Percentiles rank a stretch among this genome's conserved stretches.
phyloP scores from a whole-genome alignment of 23 red algal species.

The Gracilaria gracilis region DNA sequence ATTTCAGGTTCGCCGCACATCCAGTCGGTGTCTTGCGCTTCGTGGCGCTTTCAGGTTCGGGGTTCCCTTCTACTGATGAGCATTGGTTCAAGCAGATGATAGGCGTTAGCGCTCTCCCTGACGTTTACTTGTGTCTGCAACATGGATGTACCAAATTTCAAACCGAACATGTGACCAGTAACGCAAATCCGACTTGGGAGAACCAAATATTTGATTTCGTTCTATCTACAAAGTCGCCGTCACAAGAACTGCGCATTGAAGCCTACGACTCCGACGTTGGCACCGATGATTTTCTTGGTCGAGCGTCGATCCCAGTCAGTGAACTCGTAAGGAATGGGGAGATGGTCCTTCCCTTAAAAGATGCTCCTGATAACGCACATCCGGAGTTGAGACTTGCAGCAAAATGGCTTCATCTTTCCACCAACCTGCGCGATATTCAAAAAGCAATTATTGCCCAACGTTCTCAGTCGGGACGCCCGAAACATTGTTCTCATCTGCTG shows the following conservation, averaged over 20 bases:
- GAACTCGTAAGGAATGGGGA: constrained; percentile 32
- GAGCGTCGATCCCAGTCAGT: constrained; percentile 13
- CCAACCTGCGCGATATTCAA: constrained; percentile 46
- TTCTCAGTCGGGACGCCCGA: constrained; percentile 8
- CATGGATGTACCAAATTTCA: constrained; percentile 50
- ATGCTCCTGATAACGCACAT: constrained; percentile 40
- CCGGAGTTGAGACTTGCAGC: constrained; percentile 45
- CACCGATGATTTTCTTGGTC: constrained; percentile 60
- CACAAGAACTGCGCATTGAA: constrained; percentile 58
- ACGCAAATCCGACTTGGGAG: constrained; percentile 46
- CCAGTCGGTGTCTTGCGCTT: constrained; percentile 67
- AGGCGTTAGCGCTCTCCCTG: constrained; percentile 53
- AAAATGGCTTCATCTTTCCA: constrained; percentile 54
- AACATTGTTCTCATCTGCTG: constrained; percentile 48
- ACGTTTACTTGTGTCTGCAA: constrained; percentile 58
- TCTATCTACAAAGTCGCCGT: constrained; percentile 12
- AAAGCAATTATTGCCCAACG: constrained; percentile 53
- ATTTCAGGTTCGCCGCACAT: constrained; percentile 43
- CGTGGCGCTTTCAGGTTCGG: constrained; percentile 48
- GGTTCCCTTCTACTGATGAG: constrained; percentile 68
- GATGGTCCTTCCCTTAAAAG: constrained; percentile 2
- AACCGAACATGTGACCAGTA: constrained; percentile 34
- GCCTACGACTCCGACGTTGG: constrained; percentile 71
- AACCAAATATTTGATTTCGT: constrained; percentile 73
- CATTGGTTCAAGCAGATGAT: constrained; percentile 61